phyloP scores from a whole-genome alignment of 2,329 filamentous ascomycete species.

The Trichophyton schoenleinii region DNA sequence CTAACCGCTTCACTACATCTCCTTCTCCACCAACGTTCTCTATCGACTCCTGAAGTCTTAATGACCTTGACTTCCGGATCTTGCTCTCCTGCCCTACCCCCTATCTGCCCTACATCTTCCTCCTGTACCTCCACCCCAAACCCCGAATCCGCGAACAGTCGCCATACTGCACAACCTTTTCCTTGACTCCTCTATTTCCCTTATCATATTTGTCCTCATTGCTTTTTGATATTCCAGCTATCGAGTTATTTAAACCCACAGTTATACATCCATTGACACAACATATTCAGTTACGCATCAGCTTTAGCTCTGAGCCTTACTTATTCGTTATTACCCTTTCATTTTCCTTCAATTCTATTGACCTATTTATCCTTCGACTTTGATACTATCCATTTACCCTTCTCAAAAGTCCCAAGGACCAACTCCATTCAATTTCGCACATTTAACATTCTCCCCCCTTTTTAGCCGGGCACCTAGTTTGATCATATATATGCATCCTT shows the following conservation, averaged over 20 bases:
- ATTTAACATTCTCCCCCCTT: too few species aligned
- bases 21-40: too few species aligned
- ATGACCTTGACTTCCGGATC: too few species aligned
- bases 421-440: too few species aligned
- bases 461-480: not conserved
- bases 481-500: not conserved
- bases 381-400: not conserved
- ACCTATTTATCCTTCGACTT: not conserved
- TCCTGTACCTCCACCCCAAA: not conserved
- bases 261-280: not conserved
- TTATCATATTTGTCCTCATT: not conserved
- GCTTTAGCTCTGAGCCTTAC: not conserved
- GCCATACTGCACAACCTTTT: not conserved
- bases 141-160: not conserved
- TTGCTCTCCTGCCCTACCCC: not conserved
- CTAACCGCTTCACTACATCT: not conserved
- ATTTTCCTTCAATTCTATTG: slow-evolving; percentile 6
- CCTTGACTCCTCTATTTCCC: not conserved
- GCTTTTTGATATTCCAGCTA: not conserved
- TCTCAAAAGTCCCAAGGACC: too few species aligned
- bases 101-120: not conserved
- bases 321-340: not conserved
- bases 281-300: not conserved
- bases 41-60: too few species aligned
- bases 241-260: not conserved